Evolutionary conservation across 345 rosid genomes (phyloP).

Genomic region (Geranium brycei): DNA sequence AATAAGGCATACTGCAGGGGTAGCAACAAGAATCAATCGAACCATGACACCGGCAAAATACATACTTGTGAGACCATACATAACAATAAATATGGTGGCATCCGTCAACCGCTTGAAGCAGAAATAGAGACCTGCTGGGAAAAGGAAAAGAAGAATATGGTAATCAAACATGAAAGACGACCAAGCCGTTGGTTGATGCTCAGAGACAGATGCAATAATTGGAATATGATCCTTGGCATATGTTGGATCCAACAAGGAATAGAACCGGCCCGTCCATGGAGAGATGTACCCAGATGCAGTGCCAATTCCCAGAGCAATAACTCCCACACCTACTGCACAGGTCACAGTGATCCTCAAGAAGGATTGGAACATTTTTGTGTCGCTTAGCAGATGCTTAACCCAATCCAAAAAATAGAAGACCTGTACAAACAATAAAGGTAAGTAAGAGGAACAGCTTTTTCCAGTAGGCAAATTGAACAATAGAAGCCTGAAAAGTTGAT

Average conservation of each 20-base stretch:
- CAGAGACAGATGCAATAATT: constrained; percentile 98
- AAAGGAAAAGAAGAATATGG: constrained; percentile 91
- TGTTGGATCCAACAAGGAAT: constrained; percentile 92
- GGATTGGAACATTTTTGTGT: constrained; percentile 71
- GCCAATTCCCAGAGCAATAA: constrained; percentile 75
- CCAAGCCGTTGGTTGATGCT: constrained; percentile 99
- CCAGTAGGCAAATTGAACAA: not conserved
- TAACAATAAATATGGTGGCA: constrained; percentile 90
- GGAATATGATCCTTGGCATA: constrained; percentile 98
- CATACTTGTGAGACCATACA: constrained; percentile 99
- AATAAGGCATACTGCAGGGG: constrained; percentile 92
- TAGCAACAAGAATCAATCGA: constrained; percentile 90
- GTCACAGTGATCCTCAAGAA: constrained; percentile 80
- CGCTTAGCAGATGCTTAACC: constrained; percentile 78
- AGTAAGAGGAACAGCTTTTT: constrained; percentile 1
- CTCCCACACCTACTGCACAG: constrained; percentile 53
- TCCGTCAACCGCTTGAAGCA: constrained; percentile 93
- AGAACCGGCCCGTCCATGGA: constrained; percentile 98
- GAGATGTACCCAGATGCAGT: constrained; percentile 94
- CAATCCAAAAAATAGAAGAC: constrained; percentile 91
- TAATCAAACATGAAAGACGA: constrained; percentile 98
- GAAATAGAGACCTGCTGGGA: constrained; percentile 98
- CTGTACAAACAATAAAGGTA: constrained; percentile 23
- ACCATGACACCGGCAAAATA: constrained; percentile 99
- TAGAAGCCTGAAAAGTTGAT: not conserved